These are phyloP conservation scores for Daedaleopsis sinensis DNA, from an alignment of 768 basidiomycete species.

Conservation along the genomic window DNA sequence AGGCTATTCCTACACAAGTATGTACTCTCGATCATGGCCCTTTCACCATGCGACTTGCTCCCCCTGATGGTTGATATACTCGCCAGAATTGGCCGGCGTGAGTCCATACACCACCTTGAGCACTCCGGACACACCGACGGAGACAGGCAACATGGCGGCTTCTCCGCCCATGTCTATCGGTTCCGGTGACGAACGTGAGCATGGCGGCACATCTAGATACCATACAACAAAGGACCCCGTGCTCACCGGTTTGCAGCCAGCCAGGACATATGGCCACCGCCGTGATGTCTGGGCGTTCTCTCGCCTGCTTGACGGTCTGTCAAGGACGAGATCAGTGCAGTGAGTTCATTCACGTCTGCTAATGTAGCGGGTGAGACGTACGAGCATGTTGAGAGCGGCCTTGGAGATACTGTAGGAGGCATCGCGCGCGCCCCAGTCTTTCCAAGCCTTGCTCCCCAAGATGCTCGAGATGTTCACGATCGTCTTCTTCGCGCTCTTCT, in stretches of 20 bases:
- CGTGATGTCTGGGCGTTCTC: conserved; percentile 35
- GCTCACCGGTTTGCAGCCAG: conserved; percentile 42
- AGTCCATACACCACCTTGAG: no score
- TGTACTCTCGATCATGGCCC: no score
- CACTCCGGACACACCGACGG: no score
- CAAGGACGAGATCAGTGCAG: background rate
- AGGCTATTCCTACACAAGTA: no score
- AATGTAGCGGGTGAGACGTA: conserved; percentile 16
- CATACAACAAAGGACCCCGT: no score
- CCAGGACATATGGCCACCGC: conserved; percentile 38
- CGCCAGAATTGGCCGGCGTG: no score
- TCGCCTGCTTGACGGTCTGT: conserved; percentile 40
- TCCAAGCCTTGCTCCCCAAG: conserved; percentile 35
- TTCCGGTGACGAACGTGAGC: no score
- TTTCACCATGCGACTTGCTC: no score
- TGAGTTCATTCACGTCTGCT: background rate
- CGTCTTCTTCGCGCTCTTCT: conserved; percentile 32
- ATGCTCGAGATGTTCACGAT: conserved; percentile 37
- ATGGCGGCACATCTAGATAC: no score
- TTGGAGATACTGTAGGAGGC: conserved; percentile 40
- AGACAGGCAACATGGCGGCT: no score
- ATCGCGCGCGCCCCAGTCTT: conserved; percentile 23
- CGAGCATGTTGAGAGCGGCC: conserved; percentile 42
- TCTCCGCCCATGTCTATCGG: no score
- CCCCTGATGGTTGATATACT: no score